Conservation (phyloP, 306 rosid species). For the Datisca glomerata region DNA sequence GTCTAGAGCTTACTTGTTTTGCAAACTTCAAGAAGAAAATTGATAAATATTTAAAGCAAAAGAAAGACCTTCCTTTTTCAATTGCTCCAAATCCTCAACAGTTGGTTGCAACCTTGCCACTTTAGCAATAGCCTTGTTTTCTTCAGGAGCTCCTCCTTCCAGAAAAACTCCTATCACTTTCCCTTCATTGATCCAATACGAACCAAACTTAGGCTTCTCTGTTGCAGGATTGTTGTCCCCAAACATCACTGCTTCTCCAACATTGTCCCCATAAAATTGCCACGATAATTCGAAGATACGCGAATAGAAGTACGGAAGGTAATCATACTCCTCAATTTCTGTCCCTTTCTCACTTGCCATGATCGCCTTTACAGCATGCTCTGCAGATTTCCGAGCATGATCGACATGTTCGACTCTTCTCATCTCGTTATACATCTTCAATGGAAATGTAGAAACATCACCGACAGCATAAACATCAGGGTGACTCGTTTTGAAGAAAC, state of each 20-base stretch:
- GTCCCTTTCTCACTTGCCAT: conserved; percentile 15
- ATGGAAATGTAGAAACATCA: conserved; percentile 24
- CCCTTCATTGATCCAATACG: conserved; percentile 26
- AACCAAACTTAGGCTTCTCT: conserved; percentile 27
- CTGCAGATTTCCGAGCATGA: conserved; percentile 36
- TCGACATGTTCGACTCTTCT: conserved; percentile 39
- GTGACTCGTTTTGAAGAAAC: conserved; percentile 18
- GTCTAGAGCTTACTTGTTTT: too few species aligned
- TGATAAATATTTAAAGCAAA: conserved; percentile 9
- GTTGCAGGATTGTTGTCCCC: conserved; percentile 11
- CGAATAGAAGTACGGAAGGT: conserved; percentile 29
- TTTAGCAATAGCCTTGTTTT: conserved; percentile 22
- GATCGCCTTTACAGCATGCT: conserved; percentile 27
- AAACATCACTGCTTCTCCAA: conserved; percentile 25
- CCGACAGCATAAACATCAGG: conserved; percentile 24
- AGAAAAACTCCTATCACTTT: conserved; percentile 30
- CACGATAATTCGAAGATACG: conserved; percentile 29
- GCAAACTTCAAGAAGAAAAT: too few species aligned
- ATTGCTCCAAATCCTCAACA: conserved; percentile 6
- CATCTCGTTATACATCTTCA: conserved; percentile 19
- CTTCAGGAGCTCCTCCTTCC: conserved; percentile 35
- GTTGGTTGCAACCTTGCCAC: conserved; percentile 24
- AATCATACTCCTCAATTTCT: conserved; percentile 18
- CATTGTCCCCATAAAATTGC: conserved; percentile 32
- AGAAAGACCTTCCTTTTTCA: conserved; percentile 20